Evolutionary conservation across 108 stramenopile genomes (phyloP), one percentile per base, ranked within the genome.

Genomic region (Nitzschia sp.): DNA sequence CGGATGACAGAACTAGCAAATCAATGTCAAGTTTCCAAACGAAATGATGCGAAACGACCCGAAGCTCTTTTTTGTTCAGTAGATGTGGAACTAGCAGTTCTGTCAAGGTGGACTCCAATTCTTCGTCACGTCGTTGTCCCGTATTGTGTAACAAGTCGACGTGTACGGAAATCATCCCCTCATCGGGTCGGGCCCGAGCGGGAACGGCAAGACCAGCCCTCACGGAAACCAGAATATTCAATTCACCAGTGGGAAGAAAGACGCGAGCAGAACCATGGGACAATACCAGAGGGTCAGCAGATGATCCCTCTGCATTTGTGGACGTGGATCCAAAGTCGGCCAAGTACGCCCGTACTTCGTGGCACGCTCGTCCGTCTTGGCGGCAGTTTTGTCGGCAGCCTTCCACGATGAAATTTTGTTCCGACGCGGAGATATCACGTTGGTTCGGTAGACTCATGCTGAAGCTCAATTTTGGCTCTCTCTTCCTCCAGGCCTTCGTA

Each of bases 221-320:
- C 73, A 91, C 84, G 31, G 79, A 82, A 45, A 85, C 85, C 59
- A 91, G 30, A 19, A 91, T 61, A 47, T 91, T 78, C 17, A 85
- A 86, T 47, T 84, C 65, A 49, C 80, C 79, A 2, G 81, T 85
- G 9, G 83, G 75, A 42, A 86, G 79, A 45, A 81, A 76, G 48
- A 91, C 73, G 34, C 87, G 83, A 15, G 79, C 66, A 23, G 90
- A 91, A 13, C 90, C 90, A 72, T 88, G 70, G 54, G 87, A 88
- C 35, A 91, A 74, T 32, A 75, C 66, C 38, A 88, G 74, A 9
- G 83, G 70, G 24, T 17, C 46, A 35, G 31, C n/a, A 4, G 54
- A 36, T 3, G 29, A 9, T 23, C 54, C 32, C 30, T 23, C 18
- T 28, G 47, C 1, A n/a, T 54, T 33, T 13, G 56, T 33, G 42